phyloP scores from a whole-genome alignment of 805 yeast species.

The Metschnikowia picachoensis region DNA sequence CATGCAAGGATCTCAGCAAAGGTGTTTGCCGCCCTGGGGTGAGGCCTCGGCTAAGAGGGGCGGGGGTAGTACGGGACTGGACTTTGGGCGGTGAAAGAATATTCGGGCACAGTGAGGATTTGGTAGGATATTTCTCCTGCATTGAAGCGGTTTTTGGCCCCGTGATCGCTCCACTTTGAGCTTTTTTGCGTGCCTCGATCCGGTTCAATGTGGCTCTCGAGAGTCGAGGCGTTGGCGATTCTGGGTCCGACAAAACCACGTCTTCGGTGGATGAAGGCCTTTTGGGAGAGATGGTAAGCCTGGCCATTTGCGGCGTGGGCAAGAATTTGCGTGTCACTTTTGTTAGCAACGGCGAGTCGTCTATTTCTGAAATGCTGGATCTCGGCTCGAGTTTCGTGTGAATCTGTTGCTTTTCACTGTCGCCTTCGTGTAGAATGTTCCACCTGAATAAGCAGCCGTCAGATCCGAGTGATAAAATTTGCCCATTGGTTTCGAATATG shows the following conservation, averaged over 20 bases:
- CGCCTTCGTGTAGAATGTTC: constrained; percentile 19
- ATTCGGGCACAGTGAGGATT: constrained; percentile 5
- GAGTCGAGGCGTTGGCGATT: constrained; percentile 23
- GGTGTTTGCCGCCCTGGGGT: neutral
- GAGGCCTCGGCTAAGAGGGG: neutral
- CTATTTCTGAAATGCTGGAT: neutral
- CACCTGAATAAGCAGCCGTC: constrained; percentile 57
- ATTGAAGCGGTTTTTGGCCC: neutral
- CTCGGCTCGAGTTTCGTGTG: neutral
- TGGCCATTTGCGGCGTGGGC: constrained; percentile 14
- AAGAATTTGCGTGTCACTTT: constrained; percentile 34
- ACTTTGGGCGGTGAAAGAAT: constrained; percentile 14
- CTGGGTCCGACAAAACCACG: constrained; percentile 4
- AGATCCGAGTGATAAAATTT: constrained; percentile 42
- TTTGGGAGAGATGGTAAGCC: constrained; percentile 7
- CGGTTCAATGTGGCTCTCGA: constrained; percentile 33
- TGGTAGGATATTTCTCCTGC: neutral
- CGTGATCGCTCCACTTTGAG: neutral
- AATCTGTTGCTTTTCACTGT: neutral
- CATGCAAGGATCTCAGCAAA: constrained; percentile 3
- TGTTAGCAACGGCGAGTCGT: constrained; percentile 19
- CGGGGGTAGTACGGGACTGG: neutral
- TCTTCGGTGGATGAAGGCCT: constrained; percentile 9
- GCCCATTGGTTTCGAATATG: constrained; percentile 24
- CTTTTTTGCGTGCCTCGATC: constrained; percentile 25